Conservation (phyloP, 1,139 yeast species). For the Spencermartinsiella ligniputridi region DNA sequence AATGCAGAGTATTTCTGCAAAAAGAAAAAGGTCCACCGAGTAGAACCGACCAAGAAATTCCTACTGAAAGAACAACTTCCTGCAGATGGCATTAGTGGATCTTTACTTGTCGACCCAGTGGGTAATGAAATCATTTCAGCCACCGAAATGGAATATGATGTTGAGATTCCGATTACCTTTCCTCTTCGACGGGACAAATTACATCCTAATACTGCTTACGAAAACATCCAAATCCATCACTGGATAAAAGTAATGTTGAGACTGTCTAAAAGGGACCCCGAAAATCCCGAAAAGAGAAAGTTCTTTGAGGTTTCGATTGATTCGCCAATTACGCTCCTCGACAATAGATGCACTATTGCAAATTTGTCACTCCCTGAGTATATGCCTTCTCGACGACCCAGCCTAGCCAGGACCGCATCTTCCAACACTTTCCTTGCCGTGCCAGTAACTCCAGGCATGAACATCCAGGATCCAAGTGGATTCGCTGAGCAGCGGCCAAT, state of each 20-base stretch:
- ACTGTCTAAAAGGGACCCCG: constrained; percentile 56
- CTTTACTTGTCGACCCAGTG: constrained; percentile 36
- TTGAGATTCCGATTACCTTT: constrained; percentile 66
- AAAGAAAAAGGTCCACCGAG: constrained; percentile 79
- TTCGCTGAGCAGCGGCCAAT: constrained; percentile 32
- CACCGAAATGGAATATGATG: constrained; percentile 74
- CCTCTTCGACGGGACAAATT: constrained; percentile 41
- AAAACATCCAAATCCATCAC: constrained; percentile 79
- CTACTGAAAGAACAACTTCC: constrained; percentile 78
- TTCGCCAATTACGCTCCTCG: constrained; percentile 77
- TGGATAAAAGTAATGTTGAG: constrained; percentile 89
- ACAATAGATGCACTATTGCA: constrained; percentile 38
- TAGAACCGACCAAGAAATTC: constrained; percentile 83
- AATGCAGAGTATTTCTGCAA: constrained; percentile 85
- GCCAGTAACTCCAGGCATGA: constrained; percentile 5
- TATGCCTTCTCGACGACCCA: constrained; percentile 18
- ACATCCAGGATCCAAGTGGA: constrained; percentile 7
- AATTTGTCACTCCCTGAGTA: constrained; percentile 40
- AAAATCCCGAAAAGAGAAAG: constrained; percentile 57
- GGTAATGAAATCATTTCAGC: constrained; percentile 40
- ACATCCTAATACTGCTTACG: constrained; percentile 80
- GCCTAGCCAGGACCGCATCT: constrained; percentile 20
- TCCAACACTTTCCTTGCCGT: constrained; percentile 17
- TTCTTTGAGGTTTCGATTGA: constrained; percentile 91
- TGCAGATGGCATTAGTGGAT: constrained; percentile 39